Base-by-base conservation (phyloP, 2,329 filamentous ascomycete genomes). In the Ophiosphaerella narmari region DNA sequence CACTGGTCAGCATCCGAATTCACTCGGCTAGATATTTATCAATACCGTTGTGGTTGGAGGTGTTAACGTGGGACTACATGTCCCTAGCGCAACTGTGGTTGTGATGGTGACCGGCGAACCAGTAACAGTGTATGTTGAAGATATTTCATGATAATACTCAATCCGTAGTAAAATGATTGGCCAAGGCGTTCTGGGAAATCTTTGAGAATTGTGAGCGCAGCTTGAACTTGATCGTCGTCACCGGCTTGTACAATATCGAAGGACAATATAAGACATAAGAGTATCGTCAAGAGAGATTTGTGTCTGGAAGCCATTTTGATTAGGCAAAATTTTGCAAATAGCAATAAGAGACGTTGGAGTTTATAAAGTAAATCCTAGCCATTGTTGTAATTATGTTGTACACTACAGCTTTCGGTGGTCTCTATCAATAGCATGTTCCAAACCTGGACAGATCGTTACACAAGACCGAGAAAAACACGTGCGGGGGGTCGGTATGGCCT, bases 371-470 rank as follows among this genome's bases (percentile, higher is more conserved):
- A 29, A 29, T 8, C 7, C 11, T 29, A 6, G 26, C 3, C 26
- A 29, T 29, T 29, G 26, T 11, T 18, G 18, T 11, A 13, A 39
- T 37, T 21, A 21, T 31, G 37, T 53, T 46, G 35, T 47, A 32
- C 34, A 46, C 16, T 53, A 48, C 43, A 43, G 50, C 39, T 42
- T 48, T 46, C 50, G 39, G 37, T 39, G 32, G 46, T 29, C 26
- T 3, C 26, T 31, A 7, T 34, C 3, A 37, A 24, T n/a, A 29
- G 16, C n/a, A 18, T 21, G 37, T 42, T 37, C 45, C 33, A 23
- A 16, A 40, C 42, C 16, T 29, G 32, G 31, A 7, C 12, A 21
- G 7, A 18, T 37, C 13, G 45, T 47, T 33, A 21, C 18, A 21
- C 18, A 21, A 21, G 32, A 21, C 4, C 18, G 18, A 21, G 18